Evolutionary conservation across 2,329 filamentous ascomycete genomes (phyloP).

Genomic region (Clonostachys byssicola): DNA sequence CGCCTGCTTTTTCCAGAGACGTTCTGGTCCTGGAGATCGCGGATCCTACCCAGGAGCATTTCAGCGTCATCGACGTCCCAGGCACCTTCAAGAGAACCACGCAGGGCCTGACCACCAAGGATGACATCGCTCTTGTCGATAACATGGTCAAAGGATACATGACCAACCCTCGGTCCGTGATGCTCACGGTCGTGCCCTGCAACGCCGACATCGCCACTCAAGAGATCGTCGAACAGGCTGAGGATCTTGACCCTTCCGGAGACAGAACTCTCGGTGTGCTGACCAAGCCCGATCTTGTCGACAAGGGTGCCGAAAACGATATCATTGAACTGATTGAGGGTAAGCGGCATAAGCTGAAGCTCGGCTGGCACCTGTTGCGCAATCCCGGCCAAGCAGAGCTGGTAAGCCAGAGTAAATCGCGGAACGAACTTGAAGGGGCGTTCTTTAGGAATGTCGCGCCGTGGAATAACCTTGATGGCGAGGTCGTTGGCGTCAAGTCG

Average conservation of each 20-base stretch:
- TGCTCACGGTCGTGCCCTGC: slow-evolving; percentile 38
- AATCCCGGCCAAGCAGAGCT: not conserved
- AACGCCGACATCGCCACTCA: slow-evolving; percentile 34
- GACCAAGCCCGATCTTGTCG: slow-evolving; percentile 53
- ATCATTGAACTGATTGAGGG: not conserved
- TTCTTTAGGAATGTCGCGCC: no score
- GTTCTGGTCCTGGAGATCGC: slow-evolving; percentile 30
- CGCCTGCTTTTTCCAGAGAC: slow-evolving; percentile 38
- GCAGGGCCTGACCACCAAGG: slow-evolving; percentile 31
- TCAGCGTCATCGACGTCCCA: slow-evolving; percentile 50
- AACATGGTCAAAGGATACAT: slow-evolving; percentile 44
- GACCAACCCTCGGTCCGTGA: slow-evolving; percentile 39
- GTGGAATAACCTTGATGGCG: no score
- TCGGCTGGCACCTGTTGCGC: slow-evolving; percentile 1
- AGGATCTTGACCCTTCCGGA: slow-evolving; percentile 30
- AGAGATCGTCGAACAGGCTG: slow-evolving; percentile 30
- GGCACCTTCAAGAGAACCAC: slow-evolving; percentile 41
- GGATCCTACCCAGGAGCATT: slow-evolving; percentile 36
- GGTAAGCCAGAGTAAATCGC: no score
- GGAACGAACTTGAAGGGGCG: no score
- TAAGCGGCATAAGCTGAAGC: not conserved
- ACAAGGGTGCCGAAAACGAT: not conserved
- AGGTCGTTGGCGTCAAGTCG: no score
- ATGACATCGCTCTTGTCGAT: slow-evolving; percentile 37
- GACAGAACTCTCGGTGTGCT: slow-evolving; percentile 41